Conservation (phyloP, 768 basidiomycete genomes). For the Kwoniella newhampshirensis region DNA sequence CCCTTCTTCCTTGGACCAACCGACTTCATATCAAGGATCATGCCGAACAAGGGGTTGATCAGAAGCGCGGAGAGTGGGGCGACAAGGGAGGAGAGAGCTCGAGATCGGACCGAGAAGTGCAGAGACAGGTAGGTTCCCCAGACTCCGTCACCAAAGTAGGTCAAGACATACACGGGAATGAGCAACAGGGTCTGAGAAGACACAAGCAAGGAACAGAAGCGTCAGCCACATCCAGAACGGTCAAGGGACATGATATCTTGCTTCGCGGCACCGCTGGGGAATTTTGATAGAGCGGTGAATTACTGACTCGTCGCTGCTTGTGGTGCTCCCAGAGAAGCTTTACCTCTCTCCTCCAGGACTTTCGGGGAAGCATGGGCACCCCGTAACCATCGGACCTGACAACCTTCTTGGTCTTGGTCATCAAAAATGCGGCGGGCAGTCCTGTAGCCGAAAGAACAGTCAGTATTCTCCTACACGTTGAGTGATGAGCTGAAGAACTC, state of each 20-base stretch:
- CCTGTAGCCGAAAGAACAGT: constrained; percentile 17
- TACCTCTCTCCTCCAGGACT: constrained; percentile 7
- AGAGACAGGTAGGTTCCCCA: constrained; percentile 37
- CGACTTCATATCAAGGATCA: constrained; percentile 41
- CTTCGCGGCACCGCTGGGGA: too few species aligned
- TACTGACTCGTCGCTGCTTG: constrained; percentile 8
- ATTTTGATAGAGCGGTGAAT: too few species aligned
- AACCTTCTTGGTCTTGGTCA: constrained; percentile 7
- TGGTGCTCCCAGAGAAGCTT: constrained; percentile 9
- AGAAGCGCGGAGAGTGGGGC: too few species aligned
- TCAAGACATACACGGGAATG: constrained; percentile 29
- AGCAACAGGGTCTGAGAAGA: constrained; percentile 19
- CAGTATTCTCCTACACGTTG: constrained; percentile 16
- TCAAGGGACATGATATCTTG: too few species aligned
- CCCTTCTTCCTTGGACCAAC: constrained; percentile 11
- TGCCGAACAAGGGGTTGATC: too few species aligned
- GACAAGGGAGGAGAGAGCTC: constrained; percentile 45
- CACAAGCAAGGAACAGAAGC: too few species aligned
- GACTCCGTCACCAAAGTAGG: too few species aligned
- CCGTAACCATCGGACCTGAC: constrained; percentile 1
- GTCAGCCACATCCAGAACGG: too few species aligned
- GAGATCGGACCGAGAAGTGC: constrained; percentile 30
- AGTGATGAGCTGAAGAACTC: too few species aligned
- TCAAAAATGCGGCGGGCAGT: constrained; percentile 24
- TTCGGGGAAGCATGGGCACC: neutral